Percentiles rank a stretch among this genome's conserved stretches.
These are phyloP conservation scores for Rostrohypoxylon terebratum DNA, from an alignment of 495 filamentous ascomycete species.

Conservation along the genomic window DNA sequence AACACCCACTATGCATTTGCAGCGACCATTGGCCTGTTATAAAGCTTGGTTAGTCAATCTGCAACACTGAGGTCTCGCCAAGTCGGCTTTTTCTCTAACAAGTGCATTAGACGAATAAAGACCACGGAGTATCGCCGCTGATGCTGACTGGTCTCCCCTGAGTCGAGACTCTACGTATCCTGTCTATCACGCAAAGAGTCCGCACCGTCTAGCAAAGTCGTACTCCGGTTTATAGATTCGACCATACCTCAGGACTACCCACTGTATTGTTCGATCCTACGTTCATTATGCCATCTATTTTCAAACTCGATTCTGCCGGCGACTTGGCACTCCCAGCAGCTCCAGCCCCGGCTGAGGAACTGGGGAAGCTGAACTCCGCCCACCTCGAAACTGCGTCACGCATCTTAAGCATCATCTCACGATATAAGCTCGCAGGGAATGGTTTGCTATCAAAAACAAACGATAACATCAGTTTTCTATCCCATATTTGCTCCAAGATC, in stretches of 20 bases:
- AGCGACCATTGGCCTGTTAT: constrained; percentile 34
- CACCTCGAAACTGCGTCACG: constrained; percentile 44
- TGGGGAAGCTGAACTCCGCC: constrained; percentile 12
- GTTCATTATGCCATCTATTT: constrained; percentile 41
- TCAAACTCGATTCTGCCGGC: constrained; percentile 35
- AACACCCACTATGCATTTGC: constrained; percentile 33
- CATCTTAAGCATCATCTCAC: constrained; percentile 47
- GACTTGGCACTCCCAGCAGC: constrained; percentile 18
- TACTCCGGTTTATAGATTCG: constrained; percentile 23
- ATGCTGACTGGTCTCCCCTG: not conserved
- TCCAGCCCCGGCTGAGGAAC: constrained; percentile 7
- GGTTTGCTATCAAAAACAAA: constrained; percentile 15
- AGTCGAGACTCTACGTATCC: constrained; percentile 28
- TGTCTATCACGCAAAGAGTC: constrained; percentile 37
- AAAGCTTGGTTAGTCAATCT: constrained; percentile 39
- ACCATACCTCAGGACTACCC: constrained; percentile 24
- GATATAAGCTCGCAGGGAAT: constrained; percentile 41
- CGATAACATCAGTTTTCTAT: constrained; percentile 41
- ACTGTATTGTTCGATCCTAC: constrained; percentile 17
- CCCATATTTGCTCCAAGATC: constrained; percentile 37
- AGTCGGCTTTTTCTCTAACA: constrained; percentile 36
- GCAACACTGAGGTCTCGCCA: constrained; percentile 36
- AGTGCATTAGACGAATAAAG: constrained; percentile 25
- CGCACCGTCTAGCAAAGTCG: constrained; percentile 24
- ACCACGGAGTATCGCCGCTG: constrained; percentile 28